Evolutionary conservation across 2,329 filamentous ascomycete species (phyloP).

Genomic region (Arthrinium puccinioides): DNA sequence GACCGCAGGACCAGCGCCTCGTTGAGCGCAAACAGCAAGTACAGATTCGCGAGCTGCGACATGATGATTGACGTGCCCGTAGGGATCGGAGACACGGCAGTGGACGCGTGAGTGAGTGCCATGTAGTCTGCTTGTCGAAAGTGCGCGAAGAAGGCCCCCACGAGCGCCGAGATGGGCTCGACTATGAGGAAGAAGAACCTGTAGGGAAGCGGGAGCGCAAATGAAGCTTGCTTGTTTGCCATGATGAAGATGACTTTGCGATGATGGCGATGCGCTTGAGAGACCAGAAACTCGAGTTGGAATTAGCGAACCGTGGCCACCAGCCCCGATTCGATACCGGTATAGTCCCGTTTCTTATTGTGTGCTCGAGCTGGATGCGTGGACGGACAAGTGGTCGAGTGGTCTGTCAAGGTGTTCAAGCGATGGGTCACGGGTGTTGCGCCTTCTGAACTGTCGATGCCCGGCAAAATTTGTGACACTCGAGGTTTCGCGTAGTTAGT

Average conservation of each 20-base stretch:
- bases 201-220: slow-evolving; percentile 54
- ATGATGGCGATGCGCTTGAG: not conserved
- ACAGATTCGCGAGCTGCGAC: slow-evolving; percentile 71
- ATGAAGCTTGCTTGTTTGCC: slow-evolving; percentile 8
- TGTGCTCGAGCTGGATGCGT: too few species aligned
- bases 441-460: too few species aligned
- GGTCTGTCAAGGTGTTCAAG: too few species aligned
- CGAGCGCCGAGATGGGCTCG: slow-evolving; percentile 51
- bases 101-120: slow-evolving; percentile 49
- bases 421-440: too few species aligned
- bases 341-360: too few species aligned
- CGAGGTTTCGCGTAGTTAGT: too few species aligned
- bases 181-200: slow-evolving; percentile 68
- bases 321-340: too few species aligned
- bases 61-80: slow-evolving; percentile 59
- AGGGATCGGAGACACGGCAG: slow-evolving; percentile 43
- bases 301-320: too few species aligned
- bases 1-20: slow-evolving; percentile 68
- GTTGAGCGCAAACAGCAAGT: slow-evolving; percentile 69
- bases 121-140: slow-evolving; percentile 52
- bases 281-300: not conserved
- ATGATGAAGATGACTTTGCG: slow-evolving; percentile 2
- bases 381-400: too few species aligned
- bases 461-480: too few species aligned
- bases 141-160: slow-evolving; percentile 45